Conservation (phyloP, 208 protist genomes). For the Trypanosoma rangeli region DNA sequence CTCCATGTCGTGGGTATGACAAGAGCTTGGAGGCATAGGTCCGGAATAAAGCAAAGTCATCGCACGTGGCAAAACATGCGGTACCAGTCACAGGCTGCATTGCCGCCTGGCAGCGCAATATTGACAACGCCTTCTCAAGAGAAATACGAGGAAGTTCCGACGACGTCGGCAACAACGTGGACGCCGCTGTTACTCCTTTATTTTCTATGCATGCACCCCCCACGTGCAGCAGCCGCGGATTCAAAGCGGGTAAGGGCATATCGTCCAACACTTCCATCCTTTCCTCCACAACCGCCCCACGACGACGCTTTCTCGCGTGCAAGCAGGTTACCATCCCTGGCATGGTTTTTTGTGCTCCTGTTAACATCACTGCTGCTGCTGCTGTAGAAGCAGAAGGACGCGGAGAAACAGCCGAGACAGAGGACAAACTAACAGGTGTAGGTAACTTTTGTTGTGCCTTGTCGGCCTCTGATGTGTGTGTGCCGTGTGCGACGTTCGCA, state of each 20-base stretch:
- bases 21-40: slow-evolving; percentile 1
- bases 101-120: slow-evolving; percentile 19
- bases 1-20: not conserved
- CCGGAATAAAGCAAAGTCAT: slow-evolving; percentile 16
- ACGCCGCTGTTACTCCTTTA: not conserved
- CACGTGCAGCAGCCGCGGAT: not conserved
- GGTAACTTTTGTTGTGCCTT: not conserved
- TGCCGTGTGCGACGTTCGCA: not conserved
- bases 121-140: slow-evolving; percentile 13
- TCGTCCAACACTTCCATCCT: slow-evolving; percentile 4
- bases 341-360: not conserved
- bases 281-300: slow-evolving; percentile 18
- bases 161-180: not conserved
- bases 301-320: slow-evolving; percentile 18
- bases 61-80: not conserved
- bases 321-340: not conserved
- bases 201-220: not conserved
- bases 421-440: not conserved
- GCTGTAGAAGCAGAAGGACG: not conserved
- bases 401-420: not conserved
- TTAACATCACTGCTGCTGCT: not conserved
- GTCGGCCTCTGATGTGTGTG: not conserved
- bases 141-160: slow-evolving; percentile 1
- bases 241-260: too few species aligned
- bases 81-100: slow-evolving; percentile 7